Evolutionary conservation across 768 basidiomycete species (phyloP), one percentile per base, ranked within the genome.

Genomic region (Rhizopogon rudus): DNA sequence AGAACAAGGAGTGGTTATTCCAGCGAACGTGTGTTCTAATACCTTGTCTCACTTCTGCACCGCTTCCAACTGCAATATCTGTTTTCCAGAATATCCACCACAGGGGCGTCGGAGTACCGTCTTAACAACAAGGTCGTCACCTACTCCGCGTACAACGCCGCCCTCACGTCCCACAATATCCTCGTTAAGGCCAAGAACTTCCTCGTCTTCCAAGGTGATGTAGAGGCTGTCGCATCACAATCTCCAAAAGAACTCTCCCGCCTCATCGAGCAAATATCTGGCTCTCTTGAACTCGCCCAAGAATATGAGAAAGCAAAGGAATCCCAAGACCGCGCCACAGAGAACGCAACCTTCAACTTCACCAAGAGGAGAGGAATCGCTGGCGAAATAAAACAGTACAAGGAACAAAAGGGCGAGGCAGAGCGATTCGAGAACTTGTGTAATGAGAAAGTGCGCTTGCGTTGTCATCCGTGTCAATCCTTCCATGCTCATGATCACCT

Each of bases 171-270:
- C 6, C 94, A 97, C 63, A 97, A 98, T 65, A 92, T 99, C 65
- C 89, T 98, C 45, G 94, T 98, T 65, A 98, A 97, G 73, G 97
- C 97, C 12, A 98, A 98, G 76, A 98, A 98, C 75, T 99, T 98
- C 65, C 86, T 98, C 51, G 97, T 98, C 10, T 98, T 99, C 75
- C 97, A 99, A 67, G 97, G 97, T 51, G 97, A 98, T 66, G 97
- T 99, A 33, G 97, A 99, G 72, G 92, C 93, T 2, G 92, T 99
- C 35, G 97, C 97, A 0, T 91, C 91, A 2, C 97, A 99, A 62
- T 93, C 91, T 1, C 83, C 97, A 14, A 86, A 86, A 56, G 94
- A 96, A 62, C 83, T 98, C 20, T 81, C 95, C 0, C 82, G 83
- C 16, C 85, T 98, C 33, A 89, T 99, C 44, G 97, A 99, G 61